These are phyloP conservation scores for Ascocoryne sarcoides DNA, from an alignment of 2,329 filamentous ascomycete species.

Conservation along the genomic window DNA sequence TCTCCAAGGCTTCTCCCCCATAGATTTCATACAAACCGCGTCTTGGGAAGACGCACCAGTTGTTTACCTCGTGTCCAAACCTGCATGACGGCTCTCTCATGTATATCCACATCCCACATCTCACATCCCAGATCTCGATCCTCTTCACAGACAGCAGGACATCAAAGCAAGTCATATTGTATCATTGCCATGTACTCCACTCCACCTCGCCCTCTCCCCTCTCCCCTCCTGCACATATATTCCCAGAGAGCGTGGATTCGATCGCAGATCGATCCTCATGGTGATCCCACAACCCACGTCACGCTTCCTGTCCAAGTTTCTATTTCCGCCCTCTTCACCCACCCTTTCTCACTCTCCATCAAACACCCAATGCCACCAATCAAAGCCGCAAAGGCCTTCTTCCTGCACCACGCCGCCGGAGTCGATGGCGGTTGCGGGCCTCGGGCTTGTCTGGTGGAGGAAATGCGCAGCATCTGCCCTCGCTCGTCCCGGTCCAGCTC, in stretches of 20 bases:
- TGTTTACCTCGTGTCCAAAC: background rate
- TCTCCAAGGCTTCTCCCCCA: background rate
- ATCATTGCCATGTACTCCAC: background rate
- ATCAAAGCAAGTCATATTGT: background rate
- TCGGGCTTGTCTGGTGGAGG: background rate
- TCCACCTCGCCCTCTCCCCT: background rate
- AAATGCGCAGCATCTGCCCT: background rate
- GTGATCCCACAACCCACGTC: no score
- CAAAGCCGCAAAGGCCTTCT: background rate
- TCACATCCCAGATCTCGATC: background rate
- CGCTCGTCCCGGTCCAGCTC: background rate
- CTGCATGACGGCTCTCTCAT: background rate
- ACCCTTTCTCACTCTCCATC: background rate
- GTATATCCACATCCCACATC: background rate
- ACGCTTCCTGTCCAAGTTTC: no score
- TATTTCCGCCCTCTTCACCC: no score
- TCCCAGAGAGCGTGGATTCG: background rate
- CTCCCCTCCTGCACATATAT: conserved; percentile 12
- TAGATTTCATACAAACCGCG: background rate
- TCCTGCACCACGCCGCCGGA: no score
- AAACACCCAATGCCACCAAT: background rate
- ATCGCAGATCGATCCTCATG: background rate
- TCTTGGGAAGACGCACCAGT: background rate
- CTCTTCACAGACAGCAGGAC: background rate
- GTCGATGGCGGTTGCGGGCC: no score